Conservation (phyloP, 2,329 filamentous ascomycete species). For the Paecilomyces dactylethromorphus region DNA sequence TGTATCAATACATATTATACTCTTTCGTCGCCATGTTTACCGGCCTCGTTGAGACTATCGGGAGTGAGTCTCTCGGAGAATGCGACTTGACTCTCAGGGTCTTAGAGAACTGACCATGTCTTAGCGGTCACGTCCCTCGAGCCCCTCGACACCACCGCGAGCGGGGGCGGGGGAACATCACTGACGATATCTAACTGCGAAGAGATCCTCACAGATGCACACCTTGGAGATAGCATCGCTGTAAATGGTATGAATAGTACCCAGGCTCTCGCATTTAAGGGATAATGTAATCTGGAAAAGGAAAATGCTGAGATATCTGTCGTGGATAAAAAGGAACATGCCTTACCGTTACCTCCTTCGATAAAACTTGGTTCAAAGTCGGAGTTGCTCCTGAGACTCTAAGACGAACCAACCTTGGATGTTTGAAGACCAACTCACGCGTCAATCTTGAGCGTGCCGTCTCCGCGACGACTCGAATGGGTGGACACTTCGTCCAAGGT, state of each 20-base stretch:
- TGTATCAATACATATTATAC: conserved; percentile 5
- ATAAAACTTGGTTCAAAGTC: conserved; percentile 66
- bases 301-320: neutral
- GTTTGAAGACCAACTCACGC: conserved; percentile 55
- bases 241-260: conserved; percentile 62
- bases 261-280: neutral
- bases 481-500: conserved; percentile 95
- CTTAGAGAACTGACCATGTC: conserved; percentile 21
- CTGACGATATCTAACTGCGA: conserved; percentile 74
- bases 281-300: neutral
- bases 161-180: conserved; percentile 73
- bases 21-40: conserved; percentile 69
- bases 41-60: conserved; percentile 85
- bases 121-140: conserved; percentile 78
- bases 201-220: conserved; percentile 72
- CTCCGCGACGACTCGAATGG: conserved; percentile 86
- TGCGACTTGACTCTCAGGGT: conserved; percentile 9
- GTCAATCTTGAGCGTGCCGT: conserved; percentile 96
- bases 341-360: conserved; percentile 78
- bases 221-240: conserved; percentile 87
- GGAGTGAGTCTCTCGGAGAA: conserved; percentile 57
- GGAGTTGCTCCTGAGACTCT: conserved; percentile 94
- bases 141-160: conserved; percentile 65
- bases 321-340: conserved; percentile 57
- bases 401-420: conserved; percentile 88